Base-by-base conservation (phyloP, 208 protist genomes). In the Leishmania martiniquensis region DNA sequence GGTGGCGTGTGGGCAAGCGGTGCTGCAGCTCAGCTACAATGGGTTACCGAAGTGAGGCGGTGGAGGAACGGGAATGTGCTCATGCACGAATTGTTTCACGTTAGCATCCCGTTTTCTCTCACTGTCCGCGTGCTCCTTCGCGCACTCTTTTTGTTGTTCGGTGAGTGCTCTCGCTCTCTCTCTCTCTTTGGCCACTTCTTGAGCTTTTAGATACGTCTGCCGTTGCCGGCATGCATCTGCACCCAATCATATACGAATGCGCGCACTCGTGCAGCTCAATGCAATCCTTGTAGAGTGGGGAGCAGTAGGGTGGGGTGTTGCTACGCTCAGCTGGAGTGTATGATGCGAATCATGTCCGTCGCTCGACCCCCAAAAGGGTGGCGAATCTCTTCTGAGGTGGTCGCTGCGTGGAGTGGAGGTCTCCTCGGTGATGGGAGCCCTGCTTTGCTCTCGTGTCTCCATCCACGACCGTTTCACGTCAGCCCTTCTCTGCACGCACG, bases 11-110 rank as follows among this genome's bases (percentile, higher is more conserved):
- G 91, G 91, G 6, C 87, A 91, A 72, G 83, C 81, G 47, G 55
- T 97, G 44, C 81, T 94, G 83, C 93, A 97, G 80, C 34, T 95
- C n/a, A 89, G 82, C 70, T 97, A 97, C 80, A 87, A 45, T 69
- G 72, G 72, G 0, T 45, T 75, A 57, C 49, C 34, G 15, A 74
- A 37, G 55, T 78, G 52, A 74, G 69, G 34, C 52, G 10, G 45
- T 25, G 55, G 45, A 15, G 32, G 45, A 13, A 12, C 9, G n/a
- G 67, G n/a, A n/a, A 55, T 37, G 39, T 7, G n/a, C 45, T 2
- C 32, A 22, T 49, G 10, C 12, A 15, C 39, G 32, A 2, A 10
- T 52, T 22, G n/a, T 17, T 70, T 20, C 9, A 3, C 1, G 34
- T 66, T 12, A 4, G 10, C 2, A 4, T 10, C 60, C 3, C 60